phyloP scores from a whole-genome alignment of 2,329 filamentous ascomycete genomes.

The Aspergillus versicolor region DNA sequence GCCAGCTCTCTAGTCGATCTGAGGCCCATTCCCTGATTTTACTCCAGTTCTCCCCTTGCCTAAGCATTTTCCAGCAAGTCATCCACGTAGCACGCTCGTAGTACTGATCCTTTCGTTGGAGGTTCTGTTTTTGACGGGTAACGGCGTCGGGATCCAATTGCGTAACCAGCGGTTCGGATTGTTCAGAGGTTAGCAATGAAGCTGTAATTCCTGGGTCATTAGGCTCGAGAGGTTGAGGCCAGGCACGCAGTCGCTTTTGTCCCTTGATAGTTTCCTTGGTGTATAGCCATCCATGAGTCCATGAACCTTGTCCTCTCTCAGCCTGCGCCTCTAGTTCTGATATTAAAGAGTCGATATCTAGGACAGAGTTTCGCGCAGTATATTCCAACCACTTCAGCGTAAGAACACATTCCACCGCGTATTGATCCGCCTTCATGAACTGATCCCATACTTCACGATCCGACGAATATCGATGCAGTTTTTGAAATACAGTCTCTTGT shows the following conservation, averaged over 20 bases:
- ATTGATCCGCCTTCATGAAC: conserved; percentile 71
- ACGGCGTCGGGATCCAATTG: conserved; percentile 89
- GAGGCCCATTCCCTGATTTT: conserved; percentile 83
- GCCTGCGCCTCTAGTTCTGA: conserved; percentile 73
- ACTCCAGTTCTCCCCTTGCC: conserved; percentile 72
- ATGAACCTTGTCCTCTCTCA: conserved; percentile 72
- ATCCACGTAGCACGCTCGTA: conserved; percentile 91
- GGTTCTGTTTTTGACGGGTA: conserved; percentile 71
- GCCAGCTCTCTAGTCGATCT: conserved; percentile 84
- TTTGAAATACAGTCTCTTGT: conserved; percentile 42
- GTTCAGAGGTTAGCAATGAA: conserved; percentile 58
- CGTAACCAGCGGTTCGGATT: conserved; percentile 68
- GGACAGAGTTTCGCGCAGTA: conserved; percentile 65
- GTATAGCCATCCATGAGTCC: conserved; percentile 88
- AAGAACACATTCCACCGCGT: conserved; percentile 73
- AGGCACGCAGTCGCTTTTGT: conserved; percentile 74
- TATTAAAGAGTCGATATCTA: conserved; percentile 73
- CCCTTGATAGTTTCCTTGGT: conserved; percentile 88
- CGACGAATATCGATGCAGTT: conserved; percentile 56
- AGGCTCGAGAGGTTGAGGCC: conserved; percentile 64
- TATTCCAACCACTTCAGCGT: conserved; percentile 85
- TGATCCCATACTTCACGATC: conserved; percentile 67
- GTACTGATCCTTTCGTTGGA: conserved; percentile 81
- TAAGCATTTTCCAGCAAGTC: conserved; percentile 88
- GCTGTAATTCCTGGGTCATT: conserved; percentile 57